Percentiles rank a stretch among this genome's conserved stretches.
These are phyloP conservation scores for Fusarium albidum DNA, from an alignment of 2,329 filamentous ascomycete species.

Conservation along the genomic window DNA sequence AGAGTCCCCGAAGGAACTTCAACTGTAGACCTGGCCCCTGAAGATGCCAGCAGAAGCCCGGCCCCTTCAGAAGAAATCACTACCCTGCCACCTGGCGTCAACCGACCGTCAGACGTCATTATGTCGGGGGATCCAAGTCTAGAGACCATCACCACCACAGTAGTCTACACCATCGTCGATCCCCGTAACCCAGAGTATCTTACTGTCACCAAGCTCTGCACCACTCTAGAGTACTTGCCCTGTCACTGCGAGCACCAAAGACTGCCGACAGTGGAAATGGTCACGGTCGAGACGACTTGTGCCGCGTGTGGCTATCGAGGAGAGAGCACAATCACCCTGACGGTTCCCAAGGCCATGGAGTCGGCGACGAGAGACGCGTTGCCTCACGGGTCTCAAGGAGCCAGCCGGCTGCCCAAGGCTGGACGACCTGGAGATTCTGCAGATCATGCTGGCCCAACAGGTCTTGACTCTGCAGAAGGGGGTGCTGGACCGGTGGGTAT, in stretches of 20 bases:
- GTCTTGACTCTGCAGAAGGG: too few relatives aligned
- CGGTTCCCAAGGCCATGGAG: constrained; percentile 9
- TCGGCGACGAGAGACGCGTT: background rate
- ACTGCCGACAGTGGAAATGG: constrained; percentile 16
- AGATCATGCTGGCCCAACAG: too few relatives aligned
- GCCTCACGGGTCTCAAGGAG: background rate
- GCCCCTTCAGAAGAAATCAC: background rate
- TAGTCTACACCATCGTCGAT: constrained; percentile 22
- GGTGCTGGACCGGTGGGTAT: too few relatives aligned
- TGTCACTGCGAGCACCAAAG: constrained; percentile 17
- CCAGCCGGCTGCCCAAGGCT: too few relatives aligned
- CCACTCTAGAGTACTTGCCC: constrained; percentile 8
- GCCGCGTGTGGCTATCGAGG: constrained; percentile 18
- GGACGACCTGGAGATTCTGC: too few relatives aligned
- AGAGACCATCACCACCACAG: constrained; percentile 4
- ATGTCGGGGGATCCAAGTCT: background rate
- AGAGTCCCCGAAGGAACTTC: background rate
- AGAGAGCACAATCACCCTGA: constrained; percentile 11
- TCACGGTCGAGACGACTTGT: constrained; percentile 9
- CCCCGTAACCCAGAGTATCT: constrained; percentile 10
- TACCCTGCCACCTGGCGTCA: background rate
- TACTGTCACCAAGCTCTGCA: constrained; percentile 16
- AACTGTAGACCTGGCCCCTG: background rate
- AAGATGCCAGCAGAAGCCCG: background rate
- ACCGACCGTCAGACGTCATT: background rate